Base-by-base conservation (phyloP, 768 basidiomycete genomes). In the Tephrocybe sp. region DNA sequence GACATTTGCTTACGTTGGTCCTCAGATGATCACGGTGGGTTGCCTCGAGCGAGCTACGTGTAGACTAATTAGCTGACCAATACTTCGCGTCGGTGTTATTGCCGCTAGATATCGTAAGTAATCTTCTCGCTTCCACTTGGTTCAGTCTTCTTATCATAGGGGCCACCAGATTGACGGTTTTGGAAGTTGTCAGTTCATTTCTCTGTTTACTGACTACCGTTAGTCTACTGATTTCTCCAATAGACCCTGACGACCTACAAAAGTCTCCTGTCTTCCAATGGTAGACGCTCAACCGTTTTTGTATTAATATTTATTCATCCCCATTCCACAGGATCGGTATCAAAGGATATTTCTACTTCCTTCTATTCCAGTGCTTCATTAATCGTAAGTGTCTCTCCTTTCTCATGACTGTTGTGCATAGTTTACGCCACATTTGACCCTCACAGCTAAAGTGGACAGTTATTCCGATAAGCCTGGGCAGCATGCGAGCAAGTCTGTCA, bases 311-410 rank as follows among this genome's bases (percentile, higher is more conserved):
- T n/a, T n/a, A n/a, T n/a, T n/a, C n/a, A n/a, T n/a, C n/a, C n/a
- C n/a, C n/a, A n/a, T n/a, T n/a, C n/a, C n/a, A 37, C 51, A 91
- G 87, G 7, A 89, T 98, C 47, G 96, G 95, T 5, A 68, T 82
- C 0, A 74, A 89, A 56, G 92, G 86, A 18, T 97, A 94, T 69
- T 95, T 95, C 66, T 95, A 85, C 74, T 99, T 85, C 70, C 74
- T 96, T 18, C 75, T 99, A 1, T 98, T 99, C 75, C 96, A 99
- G 58, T 91, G 89, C 57, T 95, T 95, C 65, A 82, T 89, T 58
- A 86, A 87, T 54, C 80, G 89, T 89, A 58, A 45, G 79, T 11
- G 44, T 54, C 32, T 12, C 5, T 34, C 9, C 7, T 7, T 45
- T n/a, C 13, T 18, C 45, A 18, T 21, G 16, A 31, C 9, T 47